Evolutionary conservation across 805 yeast genomes (phyloP), one percentile per base, ranked within the genome.

Genomic region (Schwanniomyces vanrijiae): DNA sequence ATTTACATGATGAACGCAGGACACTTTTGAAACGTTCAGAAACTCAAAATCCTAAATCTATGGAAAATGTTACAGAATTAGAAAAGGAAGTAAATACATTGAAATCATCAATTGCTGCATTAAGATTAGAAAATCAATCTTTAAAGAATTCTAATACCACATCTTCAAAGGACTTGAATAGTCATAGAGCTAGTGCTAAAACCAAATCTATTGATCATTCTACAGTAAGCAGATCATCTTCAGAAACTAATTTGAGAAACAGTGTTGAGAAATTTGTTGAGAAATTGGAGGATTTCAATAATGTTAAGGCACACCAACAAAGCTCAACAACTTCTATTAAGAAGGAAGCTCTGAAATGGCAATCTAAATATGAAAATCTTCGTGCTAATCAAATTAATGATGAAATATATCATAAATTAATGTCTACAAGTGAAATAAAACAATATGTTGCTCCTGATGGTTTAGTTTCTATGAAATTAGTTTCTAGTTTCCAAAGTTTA

Each of bases 361-460:
- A 78, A 61, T 58, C 62, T 41, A 79, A 69, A 51, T 78, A 68
- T 53, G 81, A 80, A 59, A 75, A 76, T 11, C 64, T 75, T n/a
- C 73, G 80, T 24, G 56, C 76, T 19, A 64, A 64, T 31, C 59
- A 60, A 10, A 53, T 60, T 21, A 49, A 57, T 4, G 52, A 50
- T 26, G 52, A 56, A 29, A 54, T 62, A 39, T 63, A 49, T 33
- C 56, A 46, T 28, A 53, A 50, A 19, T 47, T 52, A 24, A 49
- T 54, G 38, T 42, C 60, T 5, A 50, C 59, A 16, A 54, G 56
- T 5, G 61, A 67, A 13, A 51, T 77, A 42, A 53, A 60, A 38
- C 48, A 55, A 10, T 66, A 64, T 44, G 53, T 69, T 5, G 49
- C 72, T 5, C 48, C 71, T 0, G 47, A 55, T 19, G 88, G 89